A percentile compares a stretch with the other conserved stretches of the same genome.
Evolutionary conservation across 805 yeast species (phyloP).

Genomic region (Scheffersomyces ergatensis): DNA sequence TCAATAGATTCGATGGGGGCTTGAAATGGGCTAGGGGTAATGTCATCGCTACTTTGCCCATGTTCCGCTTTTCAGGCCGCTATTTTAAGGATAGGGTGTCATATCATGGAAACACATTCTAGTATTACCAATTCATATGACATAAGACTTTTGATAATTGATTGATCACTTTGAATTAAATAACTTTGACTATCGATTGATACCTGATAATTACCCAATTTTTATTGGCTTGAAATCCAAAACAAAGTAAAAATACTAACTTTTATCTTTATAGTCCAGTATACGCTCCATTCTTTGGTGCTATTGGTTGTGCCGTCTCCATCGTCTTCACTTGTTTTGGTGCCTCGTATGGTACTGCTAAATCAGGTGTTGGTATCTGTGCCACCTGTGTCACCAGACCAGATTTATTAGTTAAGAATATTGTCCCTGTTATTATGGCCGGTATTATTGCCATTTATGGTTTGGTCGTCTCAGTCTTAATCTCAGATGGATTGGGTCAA

Average conservation of each 20-base stretch:
- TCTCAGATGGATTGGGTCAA: constrained; percentile 85
- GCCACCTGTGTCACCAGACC: constrained; percentile 98
- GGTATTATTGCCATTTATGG: constrained; percentile 99
- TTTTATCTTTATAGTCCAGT: constrained; percentile 51
- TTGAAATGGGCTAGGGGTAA: background rate
- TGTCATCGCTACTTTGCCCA: background rate
- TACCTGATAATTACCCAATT: too few species aligned
- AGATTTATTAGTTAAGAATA: constrained; percentile 86
- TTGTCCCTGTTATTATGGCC: constrained; percentile 98
- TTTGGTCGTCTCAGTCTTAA: constrained; percentile 91
- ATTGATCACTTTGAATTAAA: too few species aligned
- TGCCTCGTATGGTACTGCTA: constrained; percentile 99
- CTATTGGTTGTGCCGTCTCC: constrained; percentile 99
- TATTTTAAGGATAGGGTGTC: too few species aligned
- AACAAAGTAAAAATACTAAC: too few species aligned
- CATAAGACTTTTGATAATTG: too few species aligned
- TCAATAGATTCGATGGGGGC: too few species aligned
- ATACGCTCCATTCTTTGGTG: constrained; percentile 96
- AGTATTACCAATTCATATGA: too few species aligned
- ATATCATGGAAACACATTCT: too few species aligned
- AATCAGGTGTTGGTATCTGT: constrained; percentile 98
- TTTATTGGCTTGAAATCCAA: too few species aligned
- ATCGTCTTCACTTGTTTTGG: constrained; percentile 98
- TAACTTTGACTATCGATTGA: too few species aligned
- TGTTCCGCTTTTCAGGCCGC: too few species aligned